Evolutionary conservation across 306 rosid genomes (phyloP), one percentile per base, ranked within the genome.

Genomic region (Vicia faba): DNA sequence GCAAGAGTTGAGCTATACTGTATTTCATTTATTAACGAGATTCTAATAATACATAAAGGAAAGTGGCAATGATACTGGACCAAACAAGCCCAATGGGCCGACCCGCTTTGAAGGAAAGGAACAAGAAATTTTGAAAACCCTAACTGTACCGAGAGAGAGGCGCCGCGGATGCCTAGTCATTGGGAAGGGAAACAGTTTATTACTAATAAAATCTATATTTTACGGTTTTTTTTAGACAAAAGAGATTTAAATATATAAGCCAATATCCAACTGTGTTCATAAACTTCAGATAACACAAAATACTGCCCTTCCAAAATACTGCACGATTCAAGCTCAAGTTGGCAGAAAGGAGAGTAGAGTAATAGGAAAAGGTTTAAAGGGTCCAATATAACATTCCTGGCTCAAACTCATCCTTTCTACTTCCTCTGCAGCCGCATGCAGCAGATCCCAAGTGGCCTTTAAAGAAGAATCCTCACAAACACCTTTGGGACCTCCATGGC

Each of bases 371-470:
- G 85, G 61, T 2, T 80, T n/a, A n/a, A n/a, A n/a, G n/a, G n/a
- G n/a, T n/a, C n/a, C n/a, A n/a, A n/a, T 26, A 2, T 49, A 31
- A 16, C 11, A 40, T 55, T 79, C 77, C 63, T 88, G 84, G 3
- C 4, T 71, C 50, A 81, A 20, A 9, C 82, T 66, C 92, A 89
- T 84, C 81, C 83, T 86, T 14, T 86, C 98, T 0, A 92, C 87
- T 71, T 89, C 89, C 39, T 84, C 96, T 18, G 91, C 96, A n/a
- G 98, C 93, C 5, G 96, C 92, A 67, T 77, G 82, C 38, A 92
- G 80, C 35, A 92, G 86, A 81, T 93, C 93, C 89, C 86, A 84
- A 0, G 96, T 87, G 1, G 83, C 58, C 65, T 76, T 83, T 6
- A 84, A 62, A 3, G 95, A 83, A 0, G 78, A 15, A 8, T 35